These are phyloP conservation scores for Pichia deserticola DNA, from an alignment of 805 yeast genomes.

Conservation along the genomic window DNA sequence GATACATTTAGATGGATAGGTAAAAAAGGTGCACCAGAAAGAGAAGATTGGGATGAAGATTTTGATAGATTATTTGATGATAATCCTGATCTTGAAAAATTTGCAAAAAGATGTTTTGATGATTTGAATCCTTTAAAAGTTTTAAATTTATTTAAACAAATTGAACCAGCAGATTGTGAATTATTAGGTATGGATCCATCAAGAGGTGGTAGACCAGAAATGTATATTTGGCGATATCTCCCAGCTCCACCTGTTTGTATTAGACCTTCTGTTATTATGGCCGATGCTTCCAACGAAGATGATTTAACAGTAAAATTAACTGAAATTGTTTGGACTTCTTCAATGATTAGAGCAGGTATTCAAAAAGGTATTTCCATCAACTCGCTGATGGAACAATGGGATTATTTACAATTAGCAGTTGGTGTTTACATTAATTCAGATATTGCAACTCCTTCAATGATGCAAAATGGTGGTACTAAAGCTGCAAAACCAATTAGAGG, in stretches of 20 bases:
- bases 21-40: constrained; percentile 79
- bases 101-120: constrained; percentile 80
- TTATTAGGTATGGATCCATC: constrained; percentile 84
- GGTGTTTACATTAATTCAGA: constrained; percentile 98
- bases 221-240: constrained; percentile 91
- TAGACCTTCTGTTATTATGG: constrained; percentile 93
- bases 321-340: constrained; percentile 95
- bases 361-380: constrained; percentile 92
- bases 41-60: constrained; percentile 79
- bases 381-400: constrained; percentile 98
- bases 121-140: constrained; percentile 92
- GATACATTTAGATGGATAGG: constrained; percentile 96
- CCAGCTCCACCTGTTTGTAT: constrained; percentile 99
- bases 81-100: constrained; percentile 84
- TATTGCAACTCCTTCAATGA: constrained; percentile 71
- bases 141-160: constrained; percentile 77
- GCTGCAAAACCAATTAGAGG: constrained; percentile 84
- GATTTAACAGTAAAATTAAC: constrained; percentile 93
- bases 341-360: constrained; percentile 87
- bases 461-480: constrained; percentile 51
- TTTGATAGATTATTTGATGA: constrained; percentile 65
- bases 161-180: constrained; percentile 84
- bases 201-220: constrained; percentile 89
- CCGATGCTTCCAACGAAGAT: constrained; percentile 89
- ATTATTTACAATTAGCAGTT: constrained; percentile 85